These are phyloP conservation scores for Niveomyces coronatus DNA, from an alignment of 2,329 filamentous ascomycete species.

Conservation along the genomic window DNA sequence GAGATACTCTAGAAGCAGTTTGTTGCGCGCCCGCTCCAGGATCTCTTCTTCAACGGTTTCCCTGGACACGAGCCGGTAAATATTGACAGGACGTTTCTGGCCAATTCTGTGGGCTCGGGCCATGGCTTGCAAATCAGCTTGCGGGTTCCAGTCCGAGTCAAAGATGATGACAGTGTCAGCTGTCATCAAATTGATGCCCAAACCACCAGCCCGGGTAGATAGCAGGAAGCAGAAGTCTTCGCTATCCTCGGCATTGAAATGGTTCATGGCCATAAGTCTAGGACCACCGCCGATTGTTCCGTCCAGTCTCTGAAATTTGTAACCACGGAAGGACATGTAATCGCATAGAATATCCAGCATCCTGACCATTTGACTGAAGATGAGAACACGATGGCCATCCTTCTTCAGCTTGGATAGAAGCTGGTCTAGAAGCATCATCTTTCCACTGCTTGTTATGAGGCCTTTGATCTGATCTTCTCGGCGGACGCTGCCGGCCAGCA, in stretches of 20 bases:
- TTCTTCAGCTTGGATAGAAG: slow-evolving; percentile 88
- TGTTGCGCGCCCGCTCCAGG: slow-evolving; percentile 89
- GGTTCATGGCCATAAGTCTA: slow-evolving; percentile 88
- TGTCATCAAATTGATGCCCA: slow-evolving; percentile 99
- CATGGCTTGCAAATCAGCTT: slow-evolving; percentile 97
- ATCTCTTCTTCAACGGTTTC: slow-evolving; percentile 98
- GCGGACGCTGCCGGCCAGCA: slow-evolving; percentile 67
- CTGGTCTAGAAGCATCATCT: slow-evolving; percentile 98
- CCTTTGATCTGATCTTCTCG: slow-evolving; percentile 88
- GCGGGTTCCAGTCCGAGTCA: slow-evolving; percentile 98
- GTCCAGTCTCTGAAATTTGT: slow-evolving; percentile 89
- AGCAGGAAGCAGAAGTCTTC: slow-evolving; percentile 94
- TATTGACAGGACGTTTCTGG: slow-evolving; percentile 89
- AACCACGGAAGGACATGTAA: slow-evolving; percentile 85
- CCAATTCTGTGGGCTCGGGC: slow-evolving; percentile 95
- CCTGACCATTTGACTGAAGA: slow-evolving; percentile 99
- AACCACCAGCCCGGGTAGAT: slow-evolving; percentile 87
- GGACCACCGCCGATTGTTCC: slow-evolving; percentile 86
- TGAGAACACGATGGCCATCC: slow-evolving; percentile 89
- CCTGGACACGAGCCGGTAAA: slow-evolving; percentile 93
- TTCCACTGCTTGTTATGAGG: slow-evolving; percentile 92
- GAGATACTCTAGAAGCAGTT: slow-evolving; percentile 92
- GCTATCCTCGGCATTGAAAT: slow-evolving; percentile 95
- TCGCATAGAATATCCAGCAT: slow-evolving; percentile 96
- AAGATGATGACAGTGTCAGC: slow-evolving; percentile 97